Evolutionary conservation across 2,329 filamentous ascomycete genomes (phyloP).

Genomic region (Stylonectria norvegica): DNA sequence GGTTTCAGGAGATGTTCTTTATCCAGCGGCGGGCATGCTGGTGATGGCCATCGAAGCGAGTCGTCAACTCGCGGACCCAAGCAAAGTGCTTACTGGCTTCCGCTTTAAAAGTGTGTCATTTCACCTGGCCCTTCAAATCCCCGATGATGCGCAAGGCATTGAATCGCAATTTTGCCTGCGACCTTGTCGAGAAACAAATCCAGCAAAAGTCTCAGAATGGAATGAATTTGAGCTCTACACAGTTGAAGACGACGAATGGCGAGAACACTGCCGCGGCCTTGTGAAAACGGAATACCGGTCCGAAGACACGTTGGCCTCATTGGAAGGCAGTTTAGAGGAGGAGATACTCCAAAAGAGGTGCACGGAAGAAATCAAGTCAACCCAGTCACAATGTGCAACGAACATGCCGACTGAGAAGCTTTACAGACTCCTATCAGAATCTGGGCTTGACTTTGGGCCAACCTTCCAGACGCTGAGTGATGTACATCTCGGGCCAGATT

Average conservation of each 20-base stretch:
- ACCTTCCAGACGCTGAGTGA: neutral
- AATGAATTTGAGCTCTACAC: neutral
- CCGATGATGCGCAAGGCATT: neutral
- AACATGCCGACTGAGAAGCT: neutral
- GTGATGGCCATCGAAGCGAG: slow-evolving; percentile 46
- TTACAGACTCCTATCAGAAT: neutral
- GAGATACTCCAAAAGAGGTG: too few species aligned
- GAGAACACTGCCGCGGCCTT: neutral
- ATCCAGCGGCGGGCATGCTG: slow-evolving; percentile 32
- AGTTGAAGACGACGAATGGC: neutral
- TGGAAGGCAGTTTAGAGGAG: too few species aligned
- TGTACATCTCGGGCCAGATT: neutral
- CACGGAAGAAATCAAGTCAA: neutral
- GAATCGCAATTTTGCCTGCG: neutral
- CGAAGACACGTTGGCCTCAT: neutral
- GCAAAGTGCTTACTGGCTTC: neutral
- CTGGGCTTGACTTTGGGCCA: neutral
- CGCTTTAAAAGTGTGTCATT: neutral
- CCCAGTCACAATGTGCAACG: neutral
- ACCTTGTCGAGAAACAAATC: neutral
- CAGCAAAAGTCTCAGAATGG: slow-evolving; percentile 1
- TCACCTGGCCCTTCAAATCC: neutral
- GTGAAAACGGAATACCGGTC: neutral
- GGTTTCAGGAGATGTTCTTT: slow-evolving; percentile 5
- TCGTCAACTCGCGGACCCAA: neutral